Evolutionary conservation across 2,329 filamentous ascomycete species (phyloP), one percentile per base, ranked within the genome.

Genomic region (Ophiostoma tasmaniense): DNA sequence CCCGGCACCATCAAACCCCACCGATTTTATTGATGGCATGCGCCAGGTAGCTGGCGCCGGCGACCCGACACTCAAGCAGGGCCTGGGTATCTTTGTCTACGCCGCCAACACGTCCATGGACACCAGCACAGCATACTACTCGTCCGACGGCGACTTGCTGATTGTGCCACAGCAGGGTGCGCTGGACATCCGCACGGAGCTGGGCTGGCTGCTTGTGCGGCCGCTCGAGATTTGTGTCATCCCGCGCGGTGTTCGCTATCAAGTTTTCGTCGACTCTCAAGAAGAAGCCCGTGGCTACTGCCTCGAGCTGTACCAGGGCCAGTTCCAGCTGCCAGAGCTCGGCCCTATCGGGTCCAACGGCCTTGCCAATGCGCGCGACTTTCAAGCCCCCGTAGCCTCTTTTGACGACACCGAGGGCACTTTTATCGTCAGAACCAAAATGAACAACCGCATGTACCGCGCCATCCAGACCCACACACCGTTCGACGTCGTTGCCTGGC

Each of bases 401-500:
- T 93, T 91, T 75, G 85, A 87, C 70, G 86, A 90, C 72, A 77
- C 75, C 69, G 85, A 89, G 68, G 79, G 78, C 14, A 68, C 68
- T 66, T 81, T 82, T 78, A 84, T 80, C 10, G 78, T 91, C 45
- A 83, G 83, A 42, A 83, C 82, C 76, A 91, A 91, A 76, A 89
- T 91, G 75, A 86, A 87, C 75, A 88, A 89, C 73, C 81, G 82
- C 64, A 84, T 92, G 66, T 92, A 90, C 78, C 79, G 80, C 50
- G 87, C 88, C 7, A 81, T 76, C 59, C 90, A 93, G 78, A 77
- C 82, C 13, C 90, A 93, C 76, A 59, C 87, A 0, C 90, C 90
- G 0, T 93, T 92, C 74, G 90, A 93, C 73, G 86, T 93, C 0
- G 90, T 92, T 2, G 89, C 88, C 2, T 93, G 90, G 90, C 90